phyloP scores from a whole-genome alignment of 1,139 yeast species.

The Tardiomyces depauwii region DNA sequence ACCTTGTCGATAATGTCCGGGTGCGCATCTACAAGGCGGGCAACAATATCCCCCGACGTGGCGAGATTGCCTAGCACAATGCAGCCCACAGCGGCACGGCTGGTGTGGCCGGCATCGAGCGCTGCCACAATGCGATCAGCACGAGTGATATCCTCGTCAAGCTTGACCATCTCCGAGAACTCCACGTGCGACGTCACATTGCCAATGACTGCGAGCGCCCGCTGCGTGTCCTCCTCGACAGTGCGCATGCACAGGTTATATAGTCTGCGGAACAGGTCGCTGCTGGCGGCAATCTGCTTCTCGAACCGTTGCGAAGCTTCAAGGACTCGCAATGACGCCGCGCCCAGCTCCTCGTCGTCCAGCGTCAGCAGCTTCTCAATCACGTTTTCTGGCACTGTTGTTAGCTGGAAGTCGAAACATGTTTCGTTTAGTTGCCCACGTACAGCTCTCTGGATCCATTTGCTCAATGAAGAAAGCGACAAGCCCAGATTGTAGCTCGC shows the following conservation, averaged over 20 bases:
- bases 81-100: not conserved
- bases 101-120: not conserved
- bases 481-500: not conserved
- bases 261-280: constrained; percentile 2
- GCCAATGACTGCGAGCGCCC: constrained; percentile 14
- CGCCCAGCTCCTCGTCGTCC: constrained; percentile 5
- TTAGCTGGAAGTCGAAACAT: not conserved
- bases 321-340: constrained; percentile 5
- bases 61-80: not conserved
- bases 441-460: not conserved
- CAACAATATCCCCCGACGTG: not conserved
- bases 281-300: constrained; percentile 2
- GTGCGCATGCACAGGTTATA: constrained; percentile 1
- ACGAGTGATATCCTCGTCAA: constrained; percentile 6
- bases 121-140: not conserved
- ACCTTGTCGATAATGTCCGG: not conserved
- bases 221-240: constrained; percentile 6
- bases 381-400: not conserved
- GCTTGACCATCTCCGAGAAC: constrained; percentile 8
- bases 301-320: constrained; percentile 6
- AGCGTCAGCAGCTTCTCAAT: constrained; percentile 1
- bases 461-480: not conserved
- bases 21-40: not conserved
- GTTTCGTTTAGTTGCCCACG: not conserved
- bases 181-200: constrained; percentile 13